These are phyloP conservation scores for Tripidium arundinaceum DNA, from an alignment of 202 grass and related monocot species.

Conservation along the genomic window DNA sequence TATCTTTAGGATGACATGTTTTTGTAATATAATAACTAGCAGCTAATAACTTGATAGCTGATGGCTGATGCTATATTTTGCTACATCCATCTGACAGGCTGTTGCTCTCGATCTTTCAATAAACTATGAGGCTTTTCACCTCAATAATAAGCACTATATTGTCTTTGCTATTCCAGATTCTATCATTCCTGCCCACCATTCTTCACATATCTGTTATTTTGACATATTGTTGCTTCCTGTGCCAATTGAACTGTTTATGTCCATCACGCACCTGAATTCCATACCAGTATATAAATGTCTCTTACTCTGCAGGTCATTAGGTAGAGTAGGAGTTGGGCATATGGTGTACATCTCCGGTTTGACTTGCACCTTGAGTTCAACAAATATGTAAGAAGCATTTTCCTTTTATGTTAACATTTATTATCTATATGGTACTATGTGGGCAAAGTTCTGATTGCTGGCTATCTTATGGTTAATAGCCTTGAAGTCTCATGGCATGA, in stretches of 20 bases:
- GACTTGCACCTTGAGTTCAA: too few relatives aligned
- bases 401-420: constrained; percentile 24
- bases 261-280: constrained; percentile 12
- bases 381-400: too few relatives aligned
- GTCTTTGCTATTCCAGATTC: constrained; percentile 6
- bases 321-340: too few relatives aligned
- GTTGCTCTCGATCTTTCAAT: too few relatives aligned
- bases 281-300: constrained; percentile 33
- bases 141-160: background rate
- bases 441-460: background rate
- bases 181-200: background rate
- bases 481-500: too few relatives aligned
- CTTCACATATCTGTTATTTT: background rate
- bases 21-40: background rate
- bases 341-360: too few relatives aligned
- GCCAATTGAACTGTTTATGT: background rate
- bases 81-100: background rate
- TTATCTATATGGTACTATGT: background rate
- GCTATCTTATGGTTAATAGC: constrained; percentile 45
- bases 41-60: too few relatives aligned
- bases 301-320: too few relatives aligned
- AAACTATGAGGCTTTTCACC: background rate
- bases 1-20: background rate
- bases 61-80: too few relatives aligned
- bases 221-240: constrained; percentile 19